Conservation (phyloP, 768 basidiomycete species). For the Pulveroboletus sp. region DNA sequence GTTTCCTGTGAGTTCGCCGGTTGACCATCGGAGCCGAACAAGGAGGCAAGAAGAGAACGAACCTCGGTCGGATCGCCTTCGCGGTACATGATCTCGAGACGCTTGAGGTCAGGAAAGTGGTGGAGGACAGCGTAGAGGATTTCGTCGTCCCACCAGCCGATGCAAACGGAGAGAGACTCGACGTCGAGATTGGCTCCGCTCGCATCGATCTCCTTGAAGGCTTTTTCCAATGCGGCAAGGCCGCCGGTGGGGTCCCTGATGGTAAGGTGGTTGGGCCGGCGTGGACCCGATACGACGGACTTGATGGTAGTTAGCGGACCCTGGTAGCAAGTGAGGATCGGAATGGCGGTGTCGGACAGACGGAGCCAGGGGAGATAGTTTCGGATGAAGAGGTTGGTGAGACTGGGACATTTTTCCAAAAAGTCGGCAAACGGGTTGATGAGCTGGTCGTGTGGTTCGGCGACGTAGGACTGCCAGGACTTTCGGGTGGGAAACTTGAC, state of each 20-base stretch:
- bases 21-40: too few relatives aligned
- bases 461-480: slow-evolving; percentile 26
- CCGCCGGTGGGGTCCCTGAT: slow-evolving; percentile 24
- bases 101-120: slow-evolving; percentile 35
- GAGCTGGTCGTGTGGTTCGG: slow-evolving; percentile 27
- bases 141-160: slow-evolving; percentile 46
- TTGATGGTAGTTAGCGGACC: slow-evolving; percentile 28
- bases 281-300: slow-evolving; percentile 19
- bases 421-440: slow-evolving; percentile 26
- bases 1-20: slow-evolving; percentile 26
- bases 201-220: slow-evolving; percentile 26
- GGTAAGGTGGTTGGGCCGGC: slow-evolving; percentile 20
- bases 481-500: slow-evolving; percentile 30
- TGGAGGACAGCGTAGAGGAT: slow-evolving; percentile 40
- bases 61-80: slow-evolving; percentile 41
- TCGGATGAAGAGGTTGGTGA: slow-evolving; percentile 20
- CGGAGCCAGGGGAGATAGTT: slow-evolving; percentile 28
- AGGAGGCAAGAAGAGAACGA: slow-evolving; percentile 9
- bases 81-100: slow-evolving; percentile 39
- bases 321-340: slow-evolving; percentile 17
- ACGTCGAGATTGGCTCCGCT: slow-evolving; percentile 18
- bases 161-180: slow-evolving; percentile 32
- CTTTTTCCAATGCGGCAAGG: slow-evolving; percentile 21
- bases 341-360: slow-evolving; percentile 19
- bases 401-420: slow-evolving; percentile 21